Conservation (phyloP, 2,329 filamentous ascomycete species). For the Albifimbria verrucaria region DNA sequence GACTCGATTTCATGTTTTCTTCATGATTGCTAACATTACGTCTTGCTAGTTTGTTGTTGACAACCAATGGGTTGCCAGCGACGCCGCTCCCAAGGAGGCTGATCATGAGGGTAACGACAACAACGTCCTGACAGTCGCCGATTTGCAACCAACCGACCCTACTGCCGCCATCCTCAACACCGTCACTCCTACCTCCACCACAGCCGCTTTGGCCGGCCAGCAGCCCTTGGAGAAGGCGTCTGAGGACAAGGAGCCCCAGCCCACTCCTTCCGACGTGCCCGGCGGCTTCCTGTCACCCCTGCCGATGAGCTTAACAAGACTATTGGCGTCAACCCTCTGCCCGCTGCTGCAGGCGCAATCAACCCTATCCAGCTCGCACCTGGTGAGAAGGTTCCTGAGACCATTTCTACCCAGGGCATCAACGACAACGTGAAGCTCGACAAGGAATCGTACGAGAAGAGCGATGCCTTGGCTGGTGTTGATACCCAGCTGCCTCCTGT, state of each 20-base stretch:
- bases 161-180: conserved; percentile 59
- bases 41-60: conserved; percentile 85
- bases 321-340: conserved; percentile 59
- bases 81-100: conserved; percentile 74
- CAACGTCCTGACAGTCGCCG: conserved; percentile 79
- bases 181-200: conserved; percentile 67
- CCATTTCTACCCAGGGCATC: conserved; percentile 63
- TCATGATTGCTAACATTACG: background rate
- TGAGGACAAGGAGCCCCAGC: conserved; percentile 12
- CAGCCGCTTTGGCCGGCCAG: conserved; percentile 59
- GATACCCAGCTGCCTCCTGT: conserved; percentile 52
- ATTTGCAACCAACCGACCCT: conserved; percentile 53
- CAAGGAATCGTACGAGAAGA: conserved; percentile 81
- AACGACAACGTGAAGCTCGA: conserved; percentile 74
- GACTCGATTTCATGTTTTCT: no score
- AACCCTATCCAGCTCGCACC: conserved; percentile 80
- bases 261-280: conserved; percentile 35
- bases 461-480: conserved; percentile 58
- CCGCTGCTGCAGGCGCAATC: conserved; percentile 59
- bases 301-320: conserved; percentile 46
- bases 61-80: conserved; percentile 83
- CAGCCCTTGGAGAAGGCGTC: conserved; percentile 51
- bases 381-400: conserved; percentile 76
- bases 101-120: conserved; percentile 85
- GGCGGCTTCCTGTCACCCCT: conserved; percentile 63